Evolutionary conservation across 805 yeast species (phyloP).

Genomic region (Barnettozyma pratensis): DNA sequence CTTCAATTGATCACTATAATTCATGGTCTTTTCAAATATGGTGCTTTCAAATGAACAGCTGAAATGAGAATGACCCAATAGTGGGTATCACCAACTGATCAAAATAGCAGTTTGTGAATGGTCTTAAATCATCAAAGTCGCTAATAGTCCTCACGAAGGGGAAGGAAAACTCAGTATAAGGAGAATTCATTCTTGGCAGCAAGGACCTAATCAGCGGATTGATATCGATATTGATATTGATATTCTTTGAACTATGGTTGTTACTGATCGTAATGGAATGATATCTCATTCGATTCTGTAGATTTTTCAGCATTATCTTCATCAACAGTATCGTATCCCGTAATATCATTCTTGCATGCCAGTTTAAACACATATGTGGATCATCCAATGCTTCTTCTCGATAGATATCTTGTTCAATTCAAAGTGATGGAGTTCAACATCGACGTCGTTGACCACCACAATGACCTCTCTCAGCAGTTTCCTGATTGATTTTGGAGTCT

Average conservation of each 20-base stretch:
- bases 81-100: conserved; percentile 12
- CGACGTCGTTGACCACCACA: conserved; percentile 9
- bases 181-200: conserved; percentile 17
- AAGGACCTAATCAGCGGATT: conserved; percentile 11
- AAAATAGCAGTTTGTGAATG: conserved; percentile 19
- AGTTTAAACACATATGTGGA: conserved; percentile 12
- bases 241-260: conserved; percentile 2
- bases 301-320: conserved; percentile 12
- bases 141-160: conserved; percentile 11
- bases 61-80: conserved; percentile 19
- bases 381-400: conserved; percentile 1
- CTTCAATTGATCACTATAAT: conserved; percentile 14
- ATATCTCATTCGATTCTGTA: conserved; percentile 9
- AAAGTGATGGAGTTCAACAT: neutral
- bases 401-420: conserved; percentile 10
- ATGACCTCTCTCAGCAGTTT: conserved; percentile 7
- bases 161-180: conserved; percentile 16
- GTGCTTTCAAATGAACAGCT: conserved; percentile 17
- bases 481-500: conserved; percentile 8
- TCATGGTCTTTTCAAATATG: conserved; percentile 9
- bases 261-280: conserved; percentile 12
- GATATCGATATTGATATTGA: neutral
- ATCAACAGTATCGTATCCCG: conserved; percentile 6
- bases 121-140: conserved; percentile 18
- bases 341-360: neutral